Evolutionary conservation across 2,329 filamentous ascomycete genomes (phyloP).

Genomic region (Diplodia mutila): DNA sequence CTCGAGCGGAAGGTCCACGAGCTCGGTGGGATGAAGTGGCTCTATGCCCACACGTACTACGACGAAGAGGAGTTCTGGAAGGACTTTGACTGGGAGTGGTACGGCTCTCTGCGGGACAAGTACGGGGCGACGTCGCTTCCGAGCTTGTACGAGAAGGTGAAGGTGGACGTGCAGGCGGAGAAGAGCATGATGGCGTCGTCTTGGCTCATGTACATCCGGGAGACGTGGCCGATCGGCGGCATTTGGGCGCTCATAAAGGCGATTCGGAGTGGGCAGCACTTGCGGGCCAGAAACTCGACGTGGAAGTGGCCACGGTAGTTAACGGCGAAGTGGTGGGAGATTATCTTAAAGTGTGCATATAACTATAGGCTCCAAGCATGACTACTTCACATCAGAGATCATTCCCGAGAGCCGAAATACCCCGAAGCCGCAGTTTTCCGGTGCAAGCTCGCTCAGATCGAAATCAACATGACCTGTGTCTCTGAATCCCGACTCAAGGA

Average conservation of each 20-base stretch:
- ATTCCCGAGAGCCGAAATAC: not conserved
- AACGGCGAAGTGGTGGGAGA: too few relatives aligned
- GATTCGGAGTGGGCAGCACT: slow-evolving; percentile 4
- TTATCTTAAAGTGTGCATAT: too few relatives aligned
- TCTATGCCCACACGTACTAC: slow-evolving; percentile 73
- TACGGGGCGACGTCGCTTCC: slow-evolving; percentile 65
- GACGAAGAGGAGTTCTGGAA: slow-evolving; percentile 70
- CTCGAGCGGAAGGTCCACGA: slow-evolving; percentile 64
- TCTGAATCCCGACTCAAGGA: not conserved
- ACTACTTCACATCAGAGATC: not conserved
- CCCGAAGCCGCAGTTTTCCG: slow-evolving; percentile 13
- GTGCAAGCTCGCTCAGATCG: slow-evolving; percentile 15
- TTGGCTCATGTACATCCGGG: not conserved
- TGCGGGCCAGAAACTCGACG: slow-evolving; percentile 6
- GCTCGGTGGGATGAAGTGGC: slow-evolving; percentile 68
- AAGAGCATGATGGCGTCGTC: not conserved
- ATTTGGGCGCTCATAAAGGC: slow-evolving; percentile 7
- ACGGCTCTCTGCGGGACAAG: slow-evolving; percentile 61
- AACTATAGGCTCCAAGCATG: too few relatives aligned
- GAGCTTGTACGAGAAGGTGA: slow-evolving; percentile 70
- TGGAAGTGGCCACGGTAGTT: slow-evolving; percentile 11
- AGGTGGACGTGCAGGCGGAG: slow-evolving; percentile 30
- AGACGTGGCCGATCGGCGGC: slow-evolving; percentile 10
- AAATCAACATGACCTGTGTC: slow-evolving; percentile 17
- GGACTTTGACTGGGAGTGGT: slow-evolving; percentile 62